Conservation (phyloP, 2,329 filamentous ascomycete species). For the Ploettnerulaceae sp. region DNA sequence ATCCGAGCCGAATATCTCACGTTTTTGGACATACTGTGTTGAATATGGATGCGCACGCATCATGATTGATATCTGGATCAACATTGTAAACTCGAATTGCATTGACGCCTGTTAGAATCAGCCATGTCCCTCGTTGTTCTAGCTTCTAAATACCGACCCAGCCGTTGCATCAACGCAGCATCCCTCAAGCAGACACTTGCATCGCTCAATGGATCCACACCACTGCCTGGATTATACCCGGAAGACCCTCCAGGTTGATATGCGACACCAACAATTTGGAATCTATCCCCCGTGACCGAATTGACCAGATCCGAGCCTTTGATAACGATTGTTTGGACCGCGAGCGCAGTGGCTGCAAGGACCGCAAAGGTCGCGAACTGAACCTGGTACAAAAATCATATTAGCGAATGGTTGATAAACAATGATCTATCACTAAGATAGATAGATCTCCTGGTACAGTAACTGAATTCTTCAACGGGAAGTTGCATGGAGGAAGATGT, state of each 20-base stretch:
- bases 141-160: slow-evolving; percentile 35
- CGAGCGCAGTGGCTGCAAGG: slow-evolving; percentile 41
- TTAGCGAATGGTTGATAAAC: background rate
- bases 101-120: slow-evolving; percentile 47
- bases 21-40: slow-evolving; percentile 44
- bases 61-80: slow-evolving; percentile 60
- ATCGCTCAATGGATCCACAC: slow-evolving; percentile 57
- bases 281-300: slow-evolving; percentile 51
- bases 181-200: slow-evolving; percentile 55
- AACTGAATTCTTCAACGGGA: background rate
- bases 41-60: slow-evolving; percentile 63
- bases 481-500: background rate
- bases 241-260: slow-evolving; percentile 65
- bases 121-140: background rate
- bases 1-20: slow-evolving; percentile 3
- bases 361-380: slow-evolving; percentile 26
- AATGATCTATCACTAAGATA: background rate
- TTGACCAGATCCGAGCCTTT: slow-evolving; percentile 57
- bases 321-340: slow-evolving; percentile 53
- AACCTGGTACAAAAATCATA: slow-evolving; percentile 11
- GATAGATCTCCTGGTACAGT: background rate
- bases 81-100: slow-evolving; percentile 67
- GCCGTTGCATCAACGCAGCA: slow-evolving; percentile 59
- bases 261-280: slow-evolving; percentile 63
- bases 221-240: slow-evolving; percentile 51